These are phyloP conservation scores for Musa troglodytarum DNA, from an alignment of 176 grass and related monocot species.

Conservation along the genomic window DNA sequence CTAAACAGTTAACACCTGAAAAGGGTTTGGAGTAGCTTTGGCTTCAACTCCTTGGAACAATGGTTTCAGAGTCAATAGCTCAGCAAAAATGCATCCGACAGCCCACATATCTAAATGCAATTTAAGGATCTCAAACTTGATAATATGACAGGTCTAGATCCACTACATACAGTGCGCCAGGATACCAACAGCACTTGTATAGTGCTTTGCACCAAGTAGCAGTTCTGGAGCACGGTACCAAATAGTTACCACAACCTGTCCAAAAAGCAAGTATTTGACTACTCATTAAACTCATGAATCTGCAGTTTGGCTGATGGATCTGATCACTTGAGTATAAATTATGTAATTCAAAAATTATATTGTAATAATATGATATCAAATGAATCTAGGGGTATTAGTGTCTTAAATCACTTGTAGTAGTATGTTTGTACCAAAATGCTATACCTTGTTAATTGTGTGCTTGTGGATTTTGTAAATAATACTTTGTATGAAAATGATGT, in stretches of 20 bases:
- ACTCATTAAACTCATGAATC: too few relatives aligned
- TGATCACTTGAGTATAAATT: too few relatives aligned
- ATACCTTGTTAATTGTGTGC: too few relatives aligned
- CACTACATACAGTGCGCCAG: constrained; percentile 11
- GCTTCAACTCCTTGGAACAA: constrained; percentile 97
- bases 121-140: constrained; percentile 29
- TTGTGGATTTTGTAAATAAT: too few relatives aligned
- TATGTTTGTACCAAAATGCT: too few relatives aligned
- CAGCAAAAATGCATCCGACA: constrained; percentile 99
- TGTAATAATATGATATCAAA: too few relatives aligned
- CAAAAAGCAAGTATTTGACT: background rate
- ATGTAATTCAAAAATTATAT: too few relatives aligned
- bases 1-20: constrained; percentile 50
- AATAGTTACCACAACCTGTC: constrained; percentile 95
- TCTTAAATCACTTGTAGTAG: too few relatives aligned
- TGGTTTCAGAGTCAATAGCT: constrained; percentile 91
- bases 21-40: constrained; percentile 87
- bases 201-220: constrained; percentile 94
- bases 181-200: constrained; percentile 97
- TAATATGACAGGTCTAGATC: background rate
- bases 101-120: constrained; percentile 93
- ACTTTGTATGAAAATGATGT: too few relatives aligned
- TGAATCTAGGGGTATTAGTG: too few relatives aligned
- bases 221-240: constrained; percentile 97
- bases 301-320: too few relatives aligned